A percentile compares a stretch with the other conserved stretches of the same genome.
These are phyloP conservation scores for Leptographium galeiforme DNA, from an alignment of 2,329 filamentous ascomycete genomes.

Conservation along the genomic window DNA sequence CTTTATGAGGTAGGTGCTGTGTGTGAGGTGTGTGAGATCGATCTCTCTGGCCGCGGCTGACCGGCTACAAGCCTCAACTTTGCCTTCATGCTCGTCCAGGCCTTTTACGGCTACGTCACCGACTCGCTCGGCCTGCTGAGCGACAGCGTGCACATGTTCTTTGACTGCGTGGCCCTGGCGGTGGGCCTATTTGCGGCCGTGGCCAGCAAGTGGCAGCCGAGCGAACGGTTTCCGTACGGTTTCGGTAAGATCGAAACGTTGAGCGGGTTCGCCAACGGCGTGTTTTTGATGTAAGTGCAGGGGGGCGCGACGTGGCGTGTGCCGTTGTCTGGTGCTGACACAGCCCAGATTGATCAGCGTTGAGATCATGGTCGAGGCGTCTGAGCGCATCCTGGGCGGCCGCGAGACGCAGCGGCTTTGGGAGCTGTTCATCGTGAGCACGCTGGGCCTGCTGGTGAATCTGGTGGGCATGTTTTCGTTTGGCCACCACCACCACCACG, in stretches of 20 bases:
- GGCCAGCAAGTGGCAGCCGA: slow-evolving; percentile 93
- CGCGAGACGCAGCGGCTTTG: slow-evolving; percentile 70
- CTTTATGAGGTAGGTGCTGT: slow-evolving; percentile 64
- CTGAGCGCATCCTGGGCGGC: slow-evolving; percentile 74
- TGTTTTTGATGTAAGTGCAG: slow-evolving; percentile 66
- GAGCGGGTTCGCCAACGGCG: slow-evolving; percentile 90
- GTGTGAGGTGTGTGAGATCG: background rate
- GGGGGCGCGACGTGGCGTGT: background rate
- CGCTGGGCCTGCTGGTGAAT: slow-evolving; percentile 77
- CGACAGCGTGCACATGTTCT: slow-evolving; percentile 99
- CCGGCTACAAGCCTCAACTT: slow-evolving; percentile 62
- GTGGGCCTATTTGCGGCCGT: slow-evolving; percentile 87
- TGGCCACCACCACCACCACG: slow-evolving; percentile 51
- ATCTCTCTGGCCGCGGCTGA: background rate
- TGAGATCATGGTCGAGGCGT: slow-evolving; percentile 90
- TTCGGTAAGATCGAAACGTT: slow-evolving; percentile 95
- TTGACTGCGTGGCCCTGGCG: slow-evolving; percentile 84
- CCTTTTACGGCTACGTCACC: slow-evolving; percentile 85
- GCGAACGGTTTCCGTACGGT: slow-evolving; percentile 78
- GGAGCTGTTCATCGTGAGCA: slow-evolving; percentile 81
- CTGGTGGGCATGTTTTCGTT: slow-evolving; percentile 85
- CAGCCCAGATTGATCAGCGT: slow-evolving; percentile 75
- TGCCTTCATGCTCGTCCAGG: slow-evolving; percentile 85
- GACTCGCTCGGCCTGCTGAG: slow-evolving; percentile 90
- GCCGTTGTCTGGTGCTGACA: background rate